phyloP scores from a whole-genome alignment of 73 alveolate species.

The Urostyla sp. region DNA sequence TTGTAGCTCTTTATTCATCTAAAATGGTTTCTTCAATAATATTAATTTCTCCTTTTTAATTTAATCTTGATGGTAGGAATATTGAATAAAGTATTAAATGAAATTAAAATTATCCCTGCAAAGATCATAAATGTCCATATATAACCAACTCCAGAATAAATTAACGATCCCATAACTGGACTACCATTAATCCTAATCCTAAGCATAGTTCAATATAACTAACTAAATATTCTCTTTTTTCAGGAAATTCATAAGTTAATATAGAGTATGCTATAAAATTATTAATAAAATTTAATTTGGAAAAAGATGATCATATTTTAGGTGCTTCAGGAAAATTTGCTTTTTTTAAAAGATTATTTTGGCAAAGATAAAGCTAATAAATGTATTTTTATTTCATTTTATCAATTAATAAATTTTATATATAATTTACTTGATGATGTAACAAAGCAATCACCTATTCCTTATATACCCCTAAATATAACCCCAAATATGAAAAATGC shows the following conservation, averaged over 20 bases:
- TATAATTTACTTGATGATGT: background rate
- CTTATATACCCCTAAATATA: conserved; percentile 3
- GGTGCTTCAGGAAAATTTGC: too few species aligned
- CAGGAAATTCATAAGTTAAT: conserved; percentile 50
- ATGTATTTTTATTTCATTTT: too few species aligned
- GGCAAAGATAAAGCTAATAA: too few species aligned
- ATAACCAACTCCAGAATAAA: conserved; percentile 39
- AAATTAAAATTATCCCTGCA: background rate
- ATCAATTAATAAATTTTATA: too few species aligned
- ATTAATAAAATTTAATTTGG: too few species aligned
- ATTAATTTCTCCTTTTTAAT: background rate
- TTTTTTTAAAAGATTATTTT: too few species aligned
- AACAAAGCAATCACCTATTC: conserved; percentile 21
- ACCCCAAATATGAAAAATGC: conserved; percentile 14
- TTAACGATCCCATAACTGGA: conserved; percentile 56
- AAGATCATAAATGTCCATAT: conserved; percentile 3
- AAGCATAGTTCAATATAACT: conserved; percentile 50
- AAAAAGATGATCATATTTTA: too few species aligned
- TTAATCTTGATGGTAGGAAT: conserved; percentile 1
- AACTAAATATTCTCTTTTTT: conserved; percentile 28
- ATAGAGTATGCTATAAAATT: conserved; percentile 62
- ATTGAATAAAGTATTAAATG: background rate
- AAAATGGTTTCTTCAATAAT: background rate
- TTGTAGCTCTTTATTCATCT: background rate
- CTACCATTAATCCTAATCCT: conserved; percentile 65